phyloP scores from a whole-genome alignment of 495 filamentous ascomycete genomes.

The Chaetomidium leptoderma region DNA sequence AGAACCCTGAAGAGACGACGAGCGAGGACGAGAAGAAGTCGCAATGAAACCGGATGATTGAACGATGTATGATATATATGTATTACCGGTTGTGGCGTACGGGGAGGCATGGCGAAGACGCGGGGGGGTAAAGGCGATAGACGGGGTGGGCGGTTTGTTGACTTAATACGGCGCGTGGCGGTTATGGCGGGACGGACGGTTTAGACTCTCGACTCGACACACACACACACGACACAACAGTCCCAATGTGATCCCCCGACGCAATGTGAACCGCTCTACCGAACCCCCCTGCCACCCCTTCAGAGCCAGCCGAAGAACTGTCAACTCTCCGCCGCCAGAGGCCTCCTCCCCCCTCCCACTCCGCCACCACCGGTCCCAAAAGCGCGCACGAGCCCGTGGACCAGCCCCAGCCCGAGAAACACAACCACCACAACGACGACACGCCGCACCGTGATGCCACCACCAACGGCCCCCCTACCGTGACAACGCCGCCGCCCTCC shows the following conservation, averaged over 20 bases:
- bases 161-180: neutral
- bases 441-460: neutral
- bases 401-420: constrained; percentile 1
- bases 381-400: neutral
- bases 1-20: constrained; percentile 4
- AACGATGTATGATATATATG: constrained; percentile 22
- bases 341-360: neutral
- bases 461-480: neutral
- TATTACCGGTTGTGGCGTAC: constrained; percentile 1
- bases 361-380: neutral
- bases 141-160: neutral
- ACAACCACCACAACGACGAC: neutral
- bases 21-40: constrained; percentile 22
- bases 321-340: neutral
- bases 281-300: neutral
- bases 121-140: constrained; percentile 4
- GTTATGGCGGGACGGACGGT: neutral
- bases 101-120: no score
- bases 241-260: neutral
- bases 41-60: constrained; percentile 17
- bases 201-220: neutral
- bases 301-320: neutral
- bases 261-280: neutral
- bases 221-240: neutral
- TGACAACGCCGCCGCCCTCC: neutral